Conservation (phyloP, 352 stramenopile species). For the Globisporangium radiosum region DNA sequence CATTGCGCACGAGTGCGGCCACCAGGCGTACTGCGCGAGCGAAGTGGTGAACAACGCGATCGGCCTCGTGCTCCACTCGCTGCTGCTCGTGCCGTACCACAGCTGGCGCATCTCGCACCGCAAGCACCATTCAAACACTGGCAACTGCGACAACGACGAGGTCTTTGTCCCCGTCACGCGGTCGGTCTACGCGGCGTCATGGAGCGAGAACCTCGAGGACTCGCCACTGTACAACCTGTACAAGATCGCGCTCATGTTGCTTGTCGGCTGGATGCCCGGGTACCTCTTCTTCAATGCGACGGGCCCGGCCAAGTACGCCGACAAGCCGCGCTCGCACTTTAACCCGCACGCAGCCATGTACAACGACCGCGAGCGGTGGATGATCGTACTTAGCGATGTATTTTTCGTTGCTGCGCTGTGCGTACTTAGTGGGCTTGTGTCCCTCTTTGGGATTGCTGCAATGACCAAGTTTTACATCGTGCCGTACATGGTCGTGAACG, state of each 20-base stretch:
- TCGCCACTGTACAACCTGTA: slow-evolving; percentile 93
- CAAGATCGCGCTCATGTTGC: slow-evolving; percentile 91
- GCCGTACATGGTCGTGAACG: slow-evolving; percentile 95
- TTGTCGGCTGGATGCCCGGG: slow-evolving; percentile 94
- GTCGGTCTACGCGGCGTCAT: slow-evolving; percentile 44
- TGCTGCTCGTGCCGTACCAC: slow-evolving; percentile 97
- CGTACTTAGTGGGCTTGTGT: slow-evolving; percentile 42
- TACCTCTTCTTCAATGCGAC: slow-evolving; percentile 97
- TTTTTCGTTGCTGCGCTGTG: slow-evolving; percentile 76
- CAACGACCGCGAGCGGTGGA: slow-evolving; percentile 86
- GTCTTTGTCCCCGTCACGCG: slow-evolving; percentile 92
- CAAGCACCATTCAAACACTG: slow-evolving; percentile 95
- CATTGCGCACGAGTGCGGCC: slow-evolving; percentile 96
- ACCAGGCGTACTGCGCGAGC: slow-evolving; percentile 93
- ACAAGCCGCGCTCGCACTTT: slow-evolving; percentile 91
- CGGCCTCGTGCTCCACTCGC: slow-evolving; percentile 95
- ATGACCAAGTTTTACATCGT: slow-evolving; percentile 94
- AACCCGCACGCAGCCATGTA: slow-evolving; percentile 94
- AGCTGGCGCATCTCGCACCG: slow-evolving; percentile 96
- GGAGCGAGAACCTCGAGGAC: slow-evolving; percentile 89
- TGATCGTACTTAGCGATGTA: slow-evolving; percentile 92
- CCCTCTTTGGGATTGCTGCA: slow-evolving; percentile 65
- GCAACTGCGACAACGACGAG: slow-evolving; percentile 94
- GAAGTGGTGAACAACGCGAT: slow-evolving; percentile 95
- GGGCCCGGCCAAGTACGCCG: slow-evolving; percentile 85